Evolutionary conservation across 164 flowering plant species (phyloP).

Genomic region (Berberis thunbergii): DNA sequence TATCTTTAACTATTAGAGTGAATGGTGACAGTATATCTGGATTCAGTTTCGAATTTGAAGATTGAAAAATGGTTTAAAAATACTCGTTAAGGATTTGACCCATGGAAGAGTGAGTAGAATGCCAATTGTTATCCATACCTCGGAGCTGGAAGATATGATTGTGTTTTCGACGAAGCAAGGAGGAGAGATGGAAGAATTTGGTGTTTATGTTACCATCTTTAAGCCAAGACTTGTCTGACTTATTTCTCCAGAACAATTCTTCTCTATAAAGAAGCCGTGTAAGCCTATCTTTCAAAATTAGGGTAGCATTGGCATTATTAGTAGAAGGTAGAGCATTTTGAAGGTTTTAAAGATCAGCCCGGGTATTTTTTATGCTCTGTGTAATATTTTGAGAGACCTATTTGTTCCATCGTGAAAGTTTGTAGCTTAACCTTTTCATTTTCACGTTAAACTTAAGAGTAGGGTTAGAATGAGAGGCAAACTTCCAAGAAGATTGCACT

Average conservation of each 20-base stretch:
- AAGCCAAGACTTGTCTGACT: not conserved
- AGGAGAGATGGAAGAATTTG: too few species aligned
- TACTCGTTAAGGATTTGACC: too few species aligned
- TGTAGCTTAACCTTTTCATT: not conserved
- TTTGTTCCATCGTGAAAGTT: not conserved
- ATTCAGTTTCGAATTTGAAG: too few species aligned
- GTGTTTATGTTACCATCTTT: not conserved
- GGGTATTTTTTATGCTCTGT: too few species aligned
- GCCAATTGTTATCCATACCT: not conserved
- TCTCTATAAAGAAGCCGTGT: not conserved
- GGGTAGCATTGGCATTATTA: not conserved
- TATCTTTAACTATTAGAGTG: too few species aligned
- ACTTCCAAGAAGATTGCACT: not conserved
- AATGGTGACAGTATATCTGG: too few species aligned
- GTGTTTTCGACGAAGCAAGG: not conserved
- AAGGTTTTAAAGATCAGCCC: not conserved
- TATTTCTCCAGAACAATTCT: not conserved
- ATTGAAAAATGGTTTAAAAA: too few species aligned
- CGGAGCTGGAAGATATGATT: not conserved
- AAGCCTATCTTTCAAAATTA: not conserved
- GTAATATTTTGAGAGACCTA: not conserved
- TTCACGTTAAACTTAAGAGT: not conserved
- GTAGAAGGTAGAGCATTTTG: not conserved
- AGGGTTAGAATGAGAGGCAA: not conserved
- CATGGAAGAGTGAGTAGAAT: too few species aligned